Evolutionary conservation across 2,329 filamentous ascomycete genomes (phyloP), one percentile per base, ranked within the genome.

Genomic region (Stagonosporopsis rhizophila): DNA sequence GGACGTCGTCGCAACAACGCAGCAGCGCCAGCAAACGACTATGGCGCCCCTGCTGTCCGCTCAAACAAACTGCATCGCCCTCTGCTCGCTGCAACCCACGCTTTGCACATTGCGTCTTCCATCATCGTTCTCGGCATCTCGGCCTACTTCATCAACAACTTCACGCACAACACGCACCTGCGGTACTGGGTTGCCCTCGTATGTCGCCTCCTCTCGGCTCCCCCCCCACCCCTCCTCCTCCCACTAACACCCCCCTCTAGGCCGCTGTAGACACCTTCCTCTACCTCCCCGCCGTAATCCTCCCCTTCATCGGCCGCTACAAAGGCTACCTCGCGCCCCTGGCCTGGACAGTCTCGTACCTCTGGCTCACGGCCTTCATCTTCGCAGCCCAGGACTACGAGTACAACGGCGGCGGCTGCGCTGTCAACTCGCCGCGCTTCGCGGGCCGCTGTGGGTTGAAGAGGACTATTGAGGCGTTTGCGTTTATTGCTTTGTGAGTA

Each of bases 291-390:
- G 51, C 58, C 2, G 48, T 64, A 12, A 20, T 44, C 23, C 51
- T 62, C 2, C 61, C 63, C 12, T 32, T 41, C 4, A n/a, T 66
- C 2, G 65, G 60, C 30, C 44, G 51, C 4, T 66, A 69, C 58
- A 67, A 69, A 35, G 64, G 64, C 48, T 64, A 67, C 39, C 46
- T 60, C 23, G 61, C 62, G 1, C 64, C 64, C 1, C 38, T 67
- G 2, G 47, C 56, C 17, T 66, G 60, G 56, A 53, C 61, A 15
- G 52, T 69, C 47, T 59, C 54, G 7, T 69, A 69, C 61, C 66
- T 69, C 12, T 69, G 66, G 66, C 64, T 69, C 32, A 64, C 63
- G 15, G 66, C 61, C 34, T 69, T 67, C 34, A 61, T 67, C 41
- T 69, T 69, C 44, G 56, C 66, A 4, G 46, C 53, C 3, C 66